Base-by-base conservation (phyloP, 176 grass and related monocot genomes). In the Aechmea fasciata region DNA sequence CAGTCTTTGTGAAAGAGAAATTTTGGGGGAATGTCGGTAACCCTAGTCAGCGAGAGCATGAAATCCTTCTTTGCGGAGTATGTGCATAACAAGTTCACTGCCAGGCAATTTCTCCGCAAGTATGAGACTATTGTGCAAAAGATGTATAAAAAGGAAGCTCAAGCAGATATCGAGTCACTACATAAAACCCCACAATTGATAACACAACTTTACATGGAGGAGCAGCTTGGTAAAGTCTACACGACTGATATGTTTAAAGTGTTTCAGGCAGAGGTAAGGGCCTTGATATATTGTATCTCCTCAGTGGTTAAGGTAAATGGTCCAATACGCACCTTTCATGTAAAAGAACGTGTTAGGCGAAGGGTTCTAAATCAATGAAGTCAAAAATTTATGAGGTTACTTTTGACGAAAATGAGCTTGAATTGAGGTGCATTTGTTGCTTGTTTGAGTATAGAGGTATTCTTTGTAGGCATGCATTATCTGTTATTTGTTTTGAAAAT, bases 11-110 rank as follows among this genome's bases (percentile, higher is more conserved):
- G 11, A 76, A 68, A 76, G 65, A 67, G 24, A 76, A 17, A 23
- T 76, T 76, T 76, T 76, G 74, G 74, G 74, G 74, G 74, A 20
- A 68, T 76, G 74, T 76, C 74, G 9, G 20, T 51, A 49, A 48
- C 51, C 9, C 50, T 47, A 20, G 54, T 14, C 14, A 17, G 54
- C 8, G 54, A 59, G 54, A 59, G n/a, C 54, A 67, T 48, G 65
- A 67, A 67, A 33, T 48, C 65, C 29, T 67, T 67, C 65, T 67
- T 67, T 67, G 33, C 25, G 33, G 65, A 67, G 33, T 67, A 48
- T 67, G 28, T 67, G 25, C 65, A 67, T 67, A 14, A 41, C 28
- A 67, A 67, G 29, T 47, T 48, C 14, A 67, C 33, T 67, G 9
- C 48, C 11, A 67, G 11, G 11, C 65, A 67, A 48, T 67, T 67